Conservation (phyloP, 2,329 filamentous ascomycete genomes). For the Talaromyces sp. region DNA sequence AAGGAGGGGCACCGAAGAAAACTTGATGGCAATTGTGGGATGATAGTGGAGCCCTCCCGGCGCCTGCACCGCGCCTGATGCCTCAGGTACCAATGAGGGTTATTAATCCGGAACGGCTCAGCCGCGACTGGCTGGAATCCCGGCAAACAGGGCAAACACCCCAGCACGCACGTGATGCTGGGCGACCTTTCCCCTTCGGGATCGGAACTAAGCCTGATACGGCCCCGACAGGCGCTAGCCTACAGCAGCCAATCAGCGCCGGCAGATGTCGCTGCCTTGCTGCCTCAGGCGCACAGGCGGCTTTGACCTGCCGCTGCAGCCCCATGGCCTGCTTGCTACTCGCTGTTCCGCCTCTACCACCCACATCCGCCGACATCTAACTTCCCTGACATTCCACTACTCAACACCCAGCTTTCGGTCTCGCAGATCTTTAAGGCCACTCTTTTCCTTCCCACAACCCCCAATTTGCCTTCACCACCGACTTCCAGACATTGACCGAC, state of each 20-base stretch:
- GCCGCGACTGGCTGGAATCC: background rate
- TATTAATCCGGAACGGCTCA: background rate
- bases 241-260: conserved; percentile 2
- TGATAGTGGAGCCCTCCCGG: conserved; percentile 11
- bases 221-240: background rate
- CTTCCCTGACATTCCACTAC: conserved; percentile 26
- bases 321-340: conserved; percentile 16
- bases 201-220: background rate
- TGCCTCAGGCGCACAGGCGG: conserved; percentile 20
- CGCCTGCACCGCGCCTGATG: background rate
- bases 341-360: conserved; percentile 17
- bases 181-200: background rate
- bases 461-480: conserved; percentile 16
- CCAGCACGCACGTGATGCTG: background rate
- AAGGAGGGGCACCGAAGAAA: conserved; percentile 11
- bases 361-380: conserved; percentile 21
- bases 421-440: conserved; percentile 17
- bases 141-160: background rate
- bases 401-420: conserved; percentile 24
- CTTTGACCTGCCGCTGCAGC: conserved; percentile 2
- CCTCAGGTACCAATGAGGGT: conserved; percentile 6
- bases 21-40: conserved; percentile 13
- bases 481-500: conserved; percentile 19
- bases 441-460: conserved; percentile 25
- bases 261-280: conserved; percentile 17